phyloP scores from a whole-genome alignment of 768 basidiomycete genomes.

The Amanita rubescens region DNA sequence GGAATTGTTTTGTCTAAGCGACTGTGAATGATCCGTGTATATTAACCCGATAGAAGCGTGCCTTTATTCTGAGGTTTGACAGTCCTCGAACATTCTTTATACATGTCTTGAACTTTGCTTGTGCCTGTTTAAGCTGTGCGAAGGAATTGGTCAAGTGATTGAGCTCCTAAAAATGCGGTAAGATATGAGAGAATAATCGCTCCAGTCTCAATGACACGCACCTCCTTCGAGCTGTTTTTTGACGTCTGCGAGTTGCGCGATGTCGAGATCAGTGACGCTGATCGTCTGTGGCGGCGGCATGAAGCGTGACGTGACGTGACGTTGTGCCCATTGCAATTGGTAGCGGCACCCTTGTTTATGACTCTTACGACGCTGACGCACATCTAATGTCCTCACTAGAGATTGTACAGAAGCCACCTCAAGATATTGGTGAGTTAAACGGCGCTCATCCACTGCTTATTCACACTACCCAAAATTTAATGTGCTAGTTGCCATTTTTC shows the following conservation, averaged over 20 bases:
- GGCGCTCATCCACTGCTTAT: neutral
- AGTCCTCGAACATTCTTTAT: slow-evolving; percentile 72
- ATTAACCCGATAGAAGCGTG: slow-evolving; percentile 14
- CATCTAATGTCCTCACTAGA: slow-evolving; percentile 16
- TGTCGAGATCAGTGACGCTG: slow-evolving; percentile 74
- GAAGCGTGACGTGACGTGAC: slow-evolving; percentile 5
- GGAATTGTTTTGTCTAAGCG: slow-evolving; percentile 75
- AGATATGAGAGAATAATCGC: neutral
- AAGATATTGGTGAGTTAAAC: slow-evolving; percentile 42
- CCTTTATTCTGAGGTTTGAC: slow-evolving; percentile 65
- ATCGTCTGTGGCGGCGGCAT: slow-evolving; percentile 52
- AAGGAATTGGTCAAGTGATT: slow-evolving; percentile 89
- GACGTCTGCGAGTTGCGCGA: slow-evolving; percentile 83
- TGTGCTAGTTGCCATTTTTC: slow-evolving; percentile 67
- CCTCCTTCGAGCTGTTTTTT: slow-evolving; percentile 91
- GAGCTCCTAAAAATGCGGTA: slow-evolving; percentile 58
- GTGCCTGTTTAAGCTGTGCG: slow-evolving; percentile 86
- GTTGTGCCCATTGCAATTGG: neutral
- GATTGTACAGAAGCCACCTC: slow-evolving; percentile 19
- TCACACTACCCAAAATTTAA: neutral
- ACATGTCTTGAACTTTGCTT: slow-evolving; percentile 86
- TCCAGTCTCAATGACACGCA: slow-evolving; percentile 20
- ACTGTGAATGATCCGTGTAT: neutral
- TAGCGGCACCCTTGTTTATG: slow-evolving; percentile 6
- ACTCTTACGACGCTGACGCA: slow-evolving; percentile 3